Base-by-base conservation (phyloP, 352 stramenopile genomes). In the Phytophthora syringae region DNA sequence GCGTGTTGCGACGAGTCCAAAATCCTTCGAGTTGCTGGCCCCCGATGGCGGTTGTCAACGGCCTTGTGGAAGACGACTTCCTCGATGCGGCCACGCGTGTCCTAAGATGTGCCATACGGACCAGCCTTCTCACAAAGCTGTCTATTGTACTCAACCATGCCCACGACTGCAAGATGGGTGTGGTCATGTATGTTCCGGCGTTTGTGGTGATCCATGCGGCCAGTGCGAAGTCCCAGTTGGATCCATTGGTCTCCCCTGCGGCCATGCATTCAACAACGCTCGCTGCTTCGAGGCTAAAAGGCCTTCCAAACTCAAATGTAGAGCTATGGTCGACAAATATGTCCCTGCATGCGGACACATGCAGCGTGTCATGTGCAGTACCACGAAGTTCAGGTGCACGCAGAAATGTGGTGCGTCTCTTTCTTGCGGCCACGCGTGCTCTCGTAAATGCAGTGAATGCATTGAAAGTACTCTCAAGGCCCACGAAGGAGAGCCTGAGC, bases 21-120 rank as follows among this genome's bases (percentile, higher is more conserved):
- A 57, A 40, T 77, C 86, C 15, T 89, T 92, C 40, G 54, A 70
- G 25, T 63, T 64, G 32, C 47, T 80, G 5, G 60, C 79, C 3
- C 88, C 88, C n/a, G 84, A 94, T 76, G 86, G 88, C 34, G 88
- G 88, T 7, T 96, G 88, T 55, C 55, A 71, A 24, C 68, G 74
- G 3, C 67, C 72, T 13, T 94, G 88, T 53, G 70, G 69, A 39
- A 70, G 55, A 36, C 72, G 88, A 0, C 69, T 96, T 21, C 66
- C 72, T 5, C 34, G 52, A 18, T 84, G 78, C 53, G 75, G 78
- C 10, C 78, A 87, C 43, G 63, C 58, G 2, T 93, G 86, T 45
- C 75, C 73, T 22, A 76, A 76, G 37, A 43, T 80, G 40, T 96
- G 88, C 60, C 88, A 96, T 49, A 73, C 78, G 9, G 79, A 80